Conservation (phyloP, 768 basidiomycete genomes). For the Lyophyllum shimeji region DNA sequence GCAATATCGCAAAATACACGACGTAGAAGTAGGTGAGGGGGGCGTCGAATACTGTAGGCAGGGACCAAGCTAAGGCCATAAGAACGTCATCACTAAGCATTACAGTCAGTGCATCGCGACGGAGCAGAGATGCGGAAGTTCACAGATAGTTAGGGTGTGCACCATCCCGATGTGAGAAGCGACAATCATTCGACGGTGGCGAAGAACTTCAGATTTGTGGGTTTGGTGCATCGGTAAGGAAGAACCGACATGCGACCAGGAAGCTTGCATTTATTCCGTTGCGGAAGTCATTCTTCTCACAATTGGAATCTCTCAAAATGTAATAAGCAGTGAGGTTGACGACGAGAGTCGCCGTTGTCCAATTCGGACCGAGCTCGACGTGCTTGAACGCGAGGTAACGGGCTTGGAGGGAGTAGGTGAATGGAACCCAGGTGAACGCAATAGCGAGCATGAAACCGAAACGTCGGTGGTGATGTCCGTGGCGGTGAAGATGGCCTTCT, state of each 20-base stretch:
- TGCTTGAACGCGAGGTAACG: slow-evolving; percentile 90
- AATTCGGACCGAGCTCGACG: slow-evolving; percentile 67
- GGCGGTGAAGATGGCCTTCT: slow-evolving; percentile 88
- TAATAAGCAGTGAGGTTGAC: slow-evolving; percentile 78
- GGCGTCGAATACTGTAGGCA: slow-evolving; percentile 90
- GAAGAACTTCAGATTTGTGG: slow-evolving; percentile 16
- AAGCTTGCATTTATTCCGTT: slow-evolving; percentile 81
- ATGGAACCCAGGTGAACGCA: slow-evolving; percentile 92
- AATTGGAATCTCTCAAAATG: slow-evolving; percentile 87
- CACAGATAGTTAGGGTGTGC: slow-evolving; percentile 92
- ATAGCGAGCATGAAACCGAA: slow-evolving; percentile 98
- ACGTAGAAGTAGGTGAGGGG: slow-evolving; percentile 97
- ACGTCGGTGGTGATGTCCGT: slow-evolving; percentile 98
- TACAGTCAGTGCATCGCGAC: not conserved
- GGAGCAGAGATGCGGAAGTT: slow-evolving; percentile 19
- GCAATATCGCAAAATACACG: slow-evolving; percentile 82
- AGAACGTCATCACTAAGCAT: slow-evolving; percentile 41
- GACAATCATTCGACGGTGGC: slow-evolving; percentile 82
- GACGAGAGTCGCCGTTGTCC: slow-evolving; percentile 55
- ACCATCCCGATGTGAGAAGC: slow-evolving; percentile 94
- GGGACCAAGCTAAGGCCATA: slow-evolving; percentile 91
- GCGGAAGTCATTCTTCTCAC: slow-evolving; percentile 94
- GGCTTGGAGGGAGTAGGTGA: slow-evolving; percentile 91
- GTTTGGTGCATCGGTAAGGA: not conserved
- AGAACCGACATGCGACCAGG: not conserved